Evolutionary conservation across 768 basidiomycete species (phyloP).

Genomic region (Paxillus involutus): DNA sequence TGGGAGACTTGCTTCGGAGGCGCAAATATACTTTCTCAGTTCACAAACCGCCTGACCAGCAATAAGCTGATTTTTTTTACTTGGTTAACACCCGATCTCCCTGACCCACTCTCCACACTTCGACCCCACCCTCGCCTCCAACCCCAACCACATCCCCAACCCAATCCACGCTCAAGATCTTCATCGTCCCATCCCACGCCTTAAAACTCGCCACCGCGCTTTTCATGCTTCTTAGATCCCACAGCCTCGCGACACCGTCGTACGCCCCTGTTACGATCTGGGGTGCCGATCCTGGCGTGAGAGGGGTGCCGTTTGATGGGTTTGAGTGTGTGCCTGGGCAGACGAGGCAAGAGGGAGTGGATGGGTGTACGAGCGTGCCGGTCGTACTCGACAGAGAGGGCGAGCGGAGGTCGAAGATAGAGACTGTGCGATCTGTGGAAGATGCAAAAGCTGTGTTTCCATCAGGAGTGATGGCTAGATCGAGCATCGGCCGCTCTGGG

Average conservation of each 20-base stretch:
- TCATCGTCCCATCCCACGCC: slow-evolving; percentile 54
- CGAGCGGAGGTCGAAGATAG: slow-evolving; percentile 65
- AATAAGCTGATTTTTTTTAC: neutral
- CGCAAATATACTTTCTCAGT: neutral
- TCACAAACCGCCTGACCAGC: no score
- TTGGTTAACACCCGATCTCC: slow-evolving; percentile 15
- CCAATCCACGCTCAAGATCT: slow-evolving; percentile 64
- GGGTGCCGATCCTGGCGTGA: slow-evolving; percentile 21
- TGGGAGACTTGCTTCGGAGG: no score
- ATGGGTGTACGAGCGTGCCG: slow-evolving; percentile 54
- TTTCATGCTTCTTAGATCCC: slow-evolving; percentile 75
- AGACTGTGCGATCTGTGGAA: slow-evolving; percentile 74
- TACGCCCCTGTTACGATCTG: slow-evolving; percentile 75
- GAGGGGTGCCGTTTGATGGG: neutral
- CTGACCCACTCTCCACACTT: slow-evolving; percentile 56
- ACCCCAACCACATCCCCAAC: slow-evolving; percentile 52
- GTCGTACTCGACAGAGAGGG: slow-evolving; percentile 36
- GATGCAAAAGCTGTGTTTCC: slow-evolving; percentile 53
- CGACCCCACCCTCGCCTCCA: slow-evolving; percentile 65
- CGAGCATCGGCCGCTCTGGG: slow-evolving; percentile 74
- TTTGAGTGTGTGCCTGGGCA: slow-evolving; percentile 4
- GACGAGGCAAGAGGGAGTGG: slow-evolving; percentile 65
- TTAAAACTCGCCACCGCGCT: slow-evolving; percentile 64
- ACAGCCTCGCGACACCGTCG: slow-evolving; percentile 74
- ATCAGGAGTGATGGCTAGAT: slow-evolving; percentile 49